Conservation (phyloP, 768 basidiomycete species). For the Xerocomellus amylosporus region DNA sequence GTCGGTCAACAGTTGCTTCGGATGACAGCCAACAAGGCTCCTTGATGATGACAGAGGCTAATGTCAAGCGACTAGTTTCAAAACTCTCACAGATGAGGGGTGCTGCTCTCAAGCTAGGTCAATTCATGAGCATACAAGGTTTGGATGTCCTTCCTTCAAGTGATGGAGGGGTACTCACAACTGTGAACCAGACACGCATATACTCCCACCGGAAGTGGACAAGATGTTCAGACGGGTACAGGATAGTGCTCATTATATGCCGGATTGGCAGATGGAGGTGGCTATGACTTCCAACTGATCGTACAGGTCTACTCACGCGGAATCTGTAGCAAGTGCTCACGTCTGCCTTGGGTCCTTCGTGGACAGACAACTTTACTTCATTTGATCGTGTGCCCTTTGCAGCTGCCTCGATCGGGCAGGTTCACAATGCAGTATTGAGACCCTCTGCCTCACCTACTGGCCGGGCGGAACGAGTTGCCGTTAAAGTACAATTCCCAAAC, state of each 20-base stretch:
- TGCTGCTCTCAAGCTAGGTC: slow-evolving; percentile 93
- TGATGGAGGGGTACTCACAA: not conserved
- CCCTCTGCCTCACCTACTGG: slow-evolving; percentile 53
- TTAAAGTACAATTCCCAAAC: slow-evolving; percentile 95
- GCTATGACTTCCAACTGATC: slow-evolving; percentile 4
- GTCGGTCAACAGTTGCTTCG: slow-evolving; percentile 53
- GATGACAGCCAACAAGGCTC: slow-evolving; percentile 39
- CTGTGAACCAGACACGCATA: slow-evolving; percentile 67
- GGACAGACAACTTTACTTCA: slow-evolving; percentile 64
- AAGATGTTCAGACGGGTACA: slow-evolving; percentile 88
- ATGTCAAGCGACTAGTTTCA: slow-evolving; percentile 83
- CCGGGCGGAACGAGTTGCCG: slow-evolving; percentile 57
- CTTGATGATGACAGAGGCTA: slow-evolving; percentile 87
- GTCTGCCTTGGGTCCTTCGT: slow-evolving; percentile 70
- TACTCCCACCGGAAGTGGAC: slow-evolving; percentile 85
- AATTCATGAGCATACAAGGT: slow-evolving; percentile 98
- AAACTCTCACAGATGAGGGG: slow-evolving; percentile 96
- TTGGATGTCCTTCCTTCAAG: not conserved
- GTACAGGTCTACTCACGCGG: not conserved
- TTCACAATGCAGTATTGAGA: slow-evolving; percentile 71
- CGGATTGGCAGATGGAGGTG: slow-evolving; percentile 97
- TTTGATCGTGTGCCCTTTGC: slow-evolving; percentile 91
- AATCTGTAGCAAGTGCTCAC: slow-evolving; percentile 60
- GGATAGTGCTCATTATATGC: slow-evolving; percentile 97
- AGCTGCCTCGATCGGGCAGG: slow-evolving; percentile 96